Conservation (phyloP, 116 monocot species). For the Zostera marina region DNA sequence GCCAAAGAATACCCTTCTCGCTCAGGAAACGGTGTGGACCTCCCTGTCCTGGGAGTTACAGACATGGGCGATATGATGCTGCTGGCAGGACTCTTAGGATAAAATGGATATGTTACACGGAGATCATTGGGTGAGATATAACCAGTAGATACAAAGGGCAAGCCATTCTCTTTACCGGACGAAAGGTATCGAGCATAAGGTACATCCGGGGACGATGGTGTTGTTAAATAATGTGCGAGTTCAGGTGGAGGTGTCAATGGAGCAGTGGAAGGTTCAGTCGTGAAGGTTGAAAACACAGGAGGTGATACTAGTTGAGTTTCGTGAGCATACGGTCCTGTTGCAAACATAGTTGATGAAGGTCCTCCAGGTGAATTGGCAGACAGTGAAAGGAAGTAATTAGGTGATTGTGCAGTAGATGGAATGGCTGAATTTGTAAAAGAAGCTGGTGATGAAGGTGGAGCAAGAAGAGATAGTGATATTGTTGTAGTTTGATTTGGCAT, state of each 20-base stretch:
- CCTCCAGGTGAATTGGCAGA: slow-evolving; percentile 69
- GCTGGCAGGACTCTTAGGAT: slow-evolving; percentile 81
- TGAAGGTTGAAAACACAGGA: slow-evolving; percentile 93
- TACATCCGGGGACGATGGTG: slow-evolving; percentile 94
- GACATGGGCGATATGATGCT: slow-evolving; percentile 88
- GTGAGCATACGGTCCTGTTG: slow-evolving; percentile 91
- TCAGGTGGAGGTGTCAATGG: slow-evolving; percentile 95
- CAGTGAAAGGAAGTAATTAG: slow-evolving; percentile 69
- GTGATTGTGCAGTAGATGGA: slow-evolving; percentile 85
- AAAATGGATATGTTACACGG: slow-evolving; percentile 68
- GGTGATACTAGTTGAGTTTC: slow-evolving; percentile 95
- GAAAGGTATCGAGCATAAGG: slow-evolving; percentile 88
- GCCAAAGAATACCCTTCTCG: slow-evolving; percentile 37
- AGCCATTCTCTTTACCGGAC: slow-evolving; percentile 44
- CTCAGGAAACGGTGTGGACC: slow-evolving; percentile 65
- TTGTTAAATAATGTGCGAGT: slow-evolving; percentile 81
- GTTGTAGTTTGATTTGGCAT: slow-evolving; percentile 43
- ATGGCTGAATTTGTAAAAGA: slow-evolving; percentile 91
- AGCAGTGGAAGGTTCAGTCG: slow-evolving; percentile 98
- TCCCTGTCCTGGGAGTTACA: slow-evolving; percentile 68
- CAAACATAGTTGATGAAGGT: slow-evolving; percentile 70
- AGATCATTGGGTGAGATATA: slow-evolving; percentile 42
- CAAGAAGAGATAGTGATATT: slow-evolving; percentile 66
- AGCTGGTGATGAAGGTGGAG: slow-evolving; percentile 95
- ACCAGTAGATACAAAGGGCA: slow-evolving; percentile 32